Base-by-base conservation (phyloP, 2,329 filamentous ascomycete species). In the Byssothecium circinans region DNA sequence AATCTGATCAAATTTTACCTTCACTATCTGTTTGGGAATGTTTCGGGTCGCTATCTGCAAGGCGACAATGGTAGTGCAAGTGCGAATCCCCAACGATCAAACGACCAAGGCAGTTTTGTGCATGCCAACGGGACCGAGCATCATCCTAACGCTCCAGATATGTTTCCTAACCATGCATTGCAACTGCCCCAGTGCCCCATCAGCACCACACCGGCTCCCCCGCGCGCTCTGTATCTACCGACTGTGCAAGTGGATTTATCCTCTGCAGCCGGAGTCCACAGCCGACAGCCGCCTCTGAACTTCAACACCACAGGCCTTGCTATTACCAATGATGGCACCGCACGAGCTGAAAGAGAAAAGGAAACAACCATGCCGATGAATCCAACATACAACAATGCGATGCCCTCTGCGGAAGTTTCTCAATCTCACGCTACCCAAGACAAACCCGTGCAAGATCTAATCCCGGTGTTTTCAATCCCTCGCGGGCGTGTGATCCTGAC, bases 1-100 rank as follows among this genome's bases (percentile, higher is more conserved):
- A 15, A 47, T 8, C 19, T 14, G n/a, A 44, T 51, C 41, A 43
- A 44, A 25, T 17, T 23, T 12, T 40, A 44, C 15, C 43, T 51
- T 8, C 22, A 19, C 17, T 34, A 41, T 14, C 29, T 51, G 12
- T 51, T 43, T 18, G 32, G 37, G 3, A 15, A 32, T 17, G 45
- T 42, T 19, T 7, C 15, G 4, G 20, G 35, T 17, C 8, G 17
- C 3, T 19, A 27, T 12, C 12, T 15, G 23, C 11, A 34, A 19
- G 33, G 15, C 33, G 4, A 18, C 15, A 10, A 18, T 10, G 18
- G 15, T 19, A 15, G 8, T 19, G 33, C 15, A 18, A 10, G 11
- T 18, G 11, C 15, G 12, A 33, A 33, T 14, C 12, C 14, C 30
- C 12, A 36, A 10, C 33, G 6, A 14, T 17, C 12, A 17, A 14